Evolutionary conservation across 768 basidiomycete species (phyloP), one percentile per base, ranked within the genome.

Genomic region (Agaricus subrufescens): DNA sequence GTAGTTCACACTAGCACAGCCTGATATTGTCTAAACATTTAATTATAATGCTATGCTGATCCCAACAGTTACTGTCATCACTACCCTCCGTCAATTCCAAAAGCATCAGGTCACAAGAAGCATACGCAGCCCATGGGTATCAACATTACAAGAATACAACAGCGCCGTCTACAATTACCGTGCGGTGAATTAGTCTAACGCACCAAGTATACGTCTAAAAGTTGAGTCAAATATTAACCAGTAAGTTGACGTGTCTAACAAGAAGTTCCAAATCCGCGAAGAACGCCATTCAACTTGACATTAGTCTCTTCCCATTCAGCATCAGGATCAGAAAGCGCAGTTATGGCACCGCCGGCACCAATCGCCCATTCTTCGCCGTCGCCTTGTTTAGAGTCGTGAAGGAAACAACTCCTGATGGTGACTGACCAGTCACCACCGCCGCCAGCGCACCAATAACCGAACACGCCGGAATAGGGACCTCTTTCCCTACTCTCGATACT

Each of bases 301-400:
- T 83, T 63, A 81, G 98, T 96, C 67, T 98, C 95, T 6, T 96
- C 94, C 94, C 94, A 97, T 68, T 98, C 95, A 5, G 78, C 84
- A 45, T 85, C 81, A 4, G 87, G 78, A 58, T 94, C 84, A 4
- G 94, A 95, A 39, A 98, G 77, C 12, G 93, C 94, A 23, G 95
- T 98, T 61, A 98, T 97, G 9, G 94, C 95, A 37, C 95, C 95
- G n/a, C 95, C 95, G 19, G 94, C 93, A 19, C 94, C 95, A 31
- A 96, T 76, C 1, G 75, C 72, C 91, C 90, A 92, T 40, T 83
- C 75, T 63, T 91, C 85, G 29, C 60, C 57, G 23, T 29, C 42
- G 3, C 39, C 55, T 48, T 10, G 58, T 48, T 12, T 61, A 46
- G 29, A 50, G 38, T 84, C 82, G 61, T 83, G 78, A 65, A 87